These are phyloP conservation scores for Massarina eburnea DNA, from an alignment of 2,329 filamentous ascomycete genomes.

Conservation along the genomic window DNA sequence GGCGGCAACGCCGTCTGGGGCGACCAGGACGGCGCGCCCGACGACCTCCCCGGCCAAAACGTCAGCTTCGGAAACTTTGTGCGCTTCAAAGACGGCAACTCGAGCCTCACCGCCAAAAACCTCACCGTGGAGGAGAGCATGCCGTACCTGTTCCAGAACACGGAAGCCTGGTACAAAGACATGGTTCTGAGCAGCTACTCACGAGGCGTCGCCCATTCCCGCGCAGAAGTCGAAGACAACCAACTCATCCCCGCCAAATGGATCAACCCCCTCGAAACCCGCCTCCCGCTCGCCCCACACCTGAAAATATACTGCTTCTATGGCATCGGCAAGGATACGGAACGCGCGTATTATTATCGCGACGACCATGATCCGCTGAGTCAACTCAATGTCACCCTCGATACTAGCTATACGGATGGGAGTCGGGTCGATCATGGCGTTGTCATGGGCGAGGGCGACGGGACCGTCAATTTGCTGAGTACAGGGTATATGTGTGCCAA, in stretches of 20 bases:
- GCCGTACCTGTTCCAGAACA: conserved; percentile 73
- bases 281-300: conserved; percentile 81
- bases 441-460: conserved; percentile 93
- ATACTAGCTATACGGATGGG: conserved; percentile 51
- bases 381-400: conserved; percentile 64
- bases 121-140: conserved; percentile 79
- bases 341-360: conserved; percentile 90
- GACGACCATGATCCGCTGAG: conserved; percentile 66
- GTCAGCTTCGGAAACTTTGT: conserved; percentile 78
- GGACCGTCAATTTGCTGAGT: conserved; percentile 90
- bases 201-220: conserved; percentile 80
- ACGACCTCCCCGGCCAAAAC: conserved; percentile 74
- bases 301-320: conserved; percentile 98
- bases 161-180: conserved; percentile 82
- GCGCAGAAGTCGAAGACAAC: conserved; percentile 72
- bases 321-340: conserved; percentile 88
- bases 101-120: conserved; percentile 59
- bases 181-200: conserved; percentile 78
- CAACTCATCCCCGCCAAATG: conserved; percentile 66
- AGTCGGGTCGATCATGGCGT: conserved; percentile 75
- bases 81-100: conserved; percentile 72
- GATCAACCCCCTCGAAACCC: conserved; percentile 91
- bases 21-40: conserved; percentile 81
- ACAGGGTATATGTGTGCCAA: conserved; percentile 96
- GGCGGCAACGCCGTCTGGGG: conserved; percentile 96